These are phyloP conservation scores for Xylaria cubensis DNA, from an alignment of 495 filamentous ascomycete genomes.

Conservation along the genomic window DNA sequence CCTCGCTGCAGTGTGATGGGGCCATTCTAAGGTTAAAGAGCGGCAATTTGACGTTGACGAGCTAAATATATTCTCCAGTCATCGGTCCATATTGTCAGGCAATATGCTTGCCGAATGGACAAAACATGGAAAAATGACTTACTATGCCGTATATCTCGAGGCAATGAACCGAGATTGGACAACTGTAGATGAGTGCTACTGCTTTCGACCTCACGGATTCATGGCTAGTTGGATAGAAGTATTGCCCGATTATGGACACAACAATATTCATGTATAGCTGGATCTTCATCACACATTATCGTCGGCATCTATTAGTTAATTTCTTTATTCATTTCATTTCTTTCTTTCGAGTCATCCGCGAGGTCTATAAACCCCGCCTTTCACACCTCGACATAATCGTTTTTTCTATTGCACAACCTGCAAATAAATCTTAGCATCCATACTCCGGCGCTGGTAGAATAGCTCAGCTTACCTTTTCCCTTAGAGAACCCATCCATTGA, in stretches of 20 bases:
- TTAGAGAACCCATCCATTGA: conserved; percentile 90
- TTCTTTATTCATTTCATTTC: conserved; percentile 14
- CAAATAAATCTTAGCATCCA: conserved; percentile 23
- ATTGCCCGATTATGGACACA: neutral
- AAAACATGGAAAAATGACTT: neutral
- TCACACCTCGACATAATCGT: neutral
- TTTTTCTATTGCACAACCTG: conserved; percentile 52
- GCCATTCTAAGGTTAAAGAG: neutral
- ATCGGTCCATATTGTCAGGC: conserved; percentile 1
- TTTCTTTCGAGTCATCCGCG: neutral
- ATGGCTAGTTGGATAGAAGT: neutral
- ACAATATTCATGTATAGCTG: conserved; percentile 2
- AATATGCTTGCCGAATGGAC: neutral
- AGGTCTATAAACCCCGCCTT: neutral
- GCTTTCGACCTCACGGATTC: neutral
- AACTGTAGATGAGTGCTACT: neutral
- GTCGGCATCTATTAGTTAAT: conserved; percentile 15
- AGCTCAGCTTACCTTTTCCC: conserved; percentile 86
- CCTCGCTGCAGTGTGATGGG: conserved; percentile 3
- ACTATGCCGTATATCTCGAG: neutral
- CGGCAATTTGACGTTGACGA: neutral
- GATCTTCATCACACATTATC: conserved; percentile 16
- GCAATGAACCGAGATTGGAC: neutral
- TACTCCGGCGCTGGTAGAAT: conserved; percentile 23
- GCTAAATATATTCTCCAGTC: conserved; percentile 11